phyloP scores from a whole-genome alignment of 257 asterid genomes.

The Solanum microdontum region DNA sequence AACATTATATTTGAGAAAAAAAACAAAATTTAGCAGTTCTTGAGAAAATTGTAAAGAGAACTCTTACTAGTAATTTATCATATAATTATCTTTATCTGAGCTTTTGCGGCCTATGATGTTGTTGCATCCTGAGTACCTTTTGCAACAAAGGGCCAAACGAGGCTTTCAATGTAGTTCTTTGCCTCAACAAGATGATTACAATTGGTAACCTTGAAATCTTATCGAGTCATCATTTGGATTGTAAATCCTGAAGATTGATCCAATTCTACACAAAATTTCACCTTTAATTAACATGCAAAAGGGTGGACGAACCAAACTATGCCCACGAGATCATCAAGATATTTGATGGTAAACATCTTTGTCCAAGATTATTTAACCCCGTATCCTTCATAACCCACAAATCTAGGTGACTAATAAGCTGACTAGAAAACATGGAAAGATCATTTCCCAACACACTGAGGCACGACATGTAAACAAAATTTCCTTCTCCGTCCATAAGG shows the following conservation, averaged over 20 bases:
- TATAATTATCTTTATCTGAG: not conserved
- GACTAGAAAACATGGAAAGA: not conserved
- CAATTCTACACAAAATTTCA: conserved; percentile 18
- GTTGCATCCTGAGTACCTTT: not conserved
- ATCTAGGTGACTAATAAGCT: not conserved
- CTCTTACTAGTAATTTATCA: not conserved
- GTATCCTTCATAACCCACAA: not conserved
- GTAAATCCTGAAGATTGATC: conserved; percentile 15
- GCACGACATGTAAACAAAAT: not conserved
- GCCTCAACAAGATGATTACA: not conserved
- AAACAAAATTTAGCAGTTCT: not conserved
- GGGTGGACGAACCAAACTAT: not conserved
- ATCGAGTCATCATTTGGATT: conserved; percentile 13
- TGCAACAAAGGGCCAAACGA: conserved; percentile 4
- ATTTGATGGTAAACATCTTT: not conserved
- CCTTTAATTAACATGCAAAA: conserved; percentile 24
- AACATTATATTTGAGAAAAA: not conserved
- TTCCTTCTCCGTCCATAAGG: not conserved
- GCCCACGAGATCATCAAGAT: not conserved
- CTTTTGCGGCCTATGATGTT: not conserved
- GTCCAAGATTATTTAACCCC: not conserved
- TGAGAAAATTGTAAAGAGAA: not conserved
- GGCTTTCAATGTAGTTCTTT: conserved; percentile 26
- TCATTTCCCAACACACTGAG: not conserved
- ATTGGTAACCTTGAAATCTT: conserved; percentile 7